phyloP scores from a whole-genome alignment of 805 yeast genomes.

The Wickerhamiella siamensis region DNA sequence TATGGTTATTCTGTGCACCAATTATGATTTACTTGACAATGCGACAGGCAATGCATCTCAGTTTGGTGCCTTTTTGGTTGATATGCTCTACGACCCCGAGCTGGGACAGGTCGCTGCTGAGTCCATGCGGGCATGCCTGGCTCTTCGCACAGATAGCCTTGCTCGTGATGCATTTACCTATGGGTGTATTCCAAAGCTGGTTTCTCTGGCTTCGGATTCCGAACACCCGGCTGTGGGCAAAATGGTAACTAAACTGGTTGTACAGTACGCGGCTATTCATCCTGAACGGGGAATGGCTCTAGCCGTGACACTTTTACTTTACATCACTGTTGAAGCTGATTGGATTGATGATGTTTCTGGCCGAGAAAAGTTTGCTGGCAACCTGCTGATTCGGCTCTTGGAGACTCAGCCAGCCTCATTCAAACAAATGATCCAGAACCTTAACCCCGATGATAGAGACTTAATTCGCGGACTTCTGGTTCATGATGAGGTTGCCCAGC shows the following conservation, averaged over 20 bases:
- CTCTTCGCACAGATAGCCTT: conserved; percentile 8
- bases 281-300: conserved; percentile 20
- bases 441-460: conserved; percentile 24
- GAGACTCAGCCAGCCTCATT: conserved; percentile 20
- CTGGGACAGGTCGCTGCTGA: conserved; percentile 36
- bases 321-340: conserved; percentile 12
- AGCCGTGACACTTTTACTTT: conserved; percentile 25
- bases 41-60: conserved; percentile 3
- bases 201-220: conserved; percentile 1
- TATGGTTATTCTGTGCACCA: conserved; percentile 8
- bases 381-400: conserved; percentile 23
- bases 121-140: conserved; percentile 45
- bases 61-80: conserved; percentile 4
- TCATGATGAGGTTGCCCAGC: neutral
- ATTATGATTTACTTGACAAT: neutral
- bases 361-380: conserved; percentile 14
- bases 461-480: neutral
- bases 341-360: conserved; percentile 11
- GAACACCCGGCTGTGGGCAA: conserved; percentile 4
- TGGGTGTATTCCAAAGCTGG: conserved; percentile 12
- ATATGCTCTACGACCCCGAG: conserved; percentile 19
- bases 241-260: conserved; percentile 5
- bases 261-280: conserved; percentile 2
- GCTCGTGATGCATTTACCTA: conserved; percentile 11
- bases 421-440: conserved; percentile 30